Evolutionary conservation across 139 green algal species (phyloP).

Genomic region (Microglena sp.): DNA sequence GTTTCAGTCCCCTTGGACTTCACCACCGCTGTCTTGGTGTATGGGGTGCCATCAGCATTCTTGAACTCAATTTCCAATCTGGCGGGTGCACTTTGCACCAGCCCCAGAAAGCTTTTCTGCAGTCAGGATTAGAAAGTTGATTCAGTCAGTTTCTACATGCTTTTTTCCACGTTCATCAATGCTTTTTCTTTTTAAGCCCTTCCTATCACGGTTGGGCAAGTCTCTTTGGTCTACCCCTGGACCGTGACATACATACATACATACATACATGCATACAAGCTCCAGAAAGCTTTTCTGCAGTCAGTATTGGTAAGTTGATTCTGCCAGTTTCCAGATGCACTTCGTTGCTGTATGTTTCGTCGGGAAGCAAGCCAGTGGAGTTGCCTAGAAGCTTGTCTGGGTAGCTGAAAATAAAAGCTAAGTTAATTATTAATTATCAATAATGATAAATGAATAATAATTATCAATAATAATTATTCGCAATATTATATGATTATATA

Average conservation of each 20-base stretch:
- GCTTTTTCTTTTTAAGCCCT: not conserved
- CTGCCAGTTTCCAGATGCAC: no score
- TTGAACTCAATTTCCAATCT: constrained; percentile 43
- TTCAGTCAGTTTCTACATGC: not conserved
- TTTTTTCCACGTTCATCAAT: not conserved
- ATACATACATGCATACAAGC: not conserved
- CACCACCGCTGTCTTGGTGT: constrained; percentile 34
- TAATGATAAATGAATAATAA: no score
- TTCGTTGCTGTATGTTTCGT: no score
- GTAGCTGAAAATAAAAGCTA: no score
- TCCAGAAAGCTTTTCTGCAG: not conserved
- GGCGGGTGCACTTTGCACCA: constrained; percentile 34
- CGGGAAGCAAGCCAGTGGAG: no score
- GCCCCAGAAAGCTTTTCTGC: constrained; percentile 43
- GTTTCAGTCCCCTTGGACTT: constrained; percentile 32
- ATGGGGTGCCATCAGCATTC: constrained; percentile 31
- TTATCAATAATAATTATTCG: no score
- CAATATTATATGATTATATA: no score
- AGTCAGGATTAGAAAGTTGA: not conserved
- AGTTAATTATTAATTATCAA: no score
- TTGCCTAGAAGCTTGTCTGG: no score
- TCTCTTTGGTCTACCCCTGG: not conserved
- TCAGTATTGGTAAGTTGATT: not conserved
- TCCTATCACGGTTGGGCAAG: no score
- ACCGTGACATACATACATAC: not conserved